Base-by-base conservation (phyloP, 2,329 filamentous ascomycete species). In the Beauveria sp. region DNA sequence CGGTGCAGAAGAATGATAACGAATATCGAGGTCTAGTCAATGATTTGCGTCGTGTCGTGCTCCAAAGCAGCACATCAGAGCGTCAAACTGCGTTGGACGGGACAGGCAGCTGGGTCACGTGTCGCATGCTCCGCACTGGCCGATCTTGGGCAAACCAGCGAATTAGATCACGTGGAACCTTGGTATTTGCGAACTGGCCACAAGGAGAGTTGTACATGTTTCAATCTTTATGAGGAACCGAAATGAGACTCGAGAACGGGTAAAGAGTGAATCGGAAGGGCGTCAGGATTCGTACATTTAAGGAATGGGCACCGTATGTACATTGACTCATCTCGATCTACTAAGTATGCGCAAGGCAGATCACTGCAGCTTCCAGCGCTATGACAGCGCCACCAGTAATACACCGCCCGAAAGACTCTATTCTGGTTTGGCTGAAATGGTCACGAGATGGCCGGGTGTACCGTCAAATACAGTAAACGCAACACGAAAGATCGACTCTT, bases 71-170 rank as follows among this genome's bases (percentile, higher is more conserved):
- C 38, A 43, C 40, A 34, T 26, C 24, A 45, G 16, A 46, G 59
- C 45, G 52, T 61, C 47, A 51, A 62, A 62, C 45, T 62, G 60
- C 53, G 53, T 52, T 61, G 60, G 53, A 57, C 51, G 54, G 38
- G 18, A 26, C 30, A 26, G 53, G 34, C 46, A 63, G 62, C 40
- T 47, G 46, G 20, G 58, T 67, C 66, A 67, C 66, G 66, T 67
- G 66, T 10, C 40, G 3, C 3, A 12, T 50, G 53, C 60, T 58
- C 53, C 60, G 47, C 54, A 62, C 38, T 42, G 46, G 45, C 52
- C 51, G 45, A 56, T 55, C 34, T 42, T 60, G 58, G 58, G 26
- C 45, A 47, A 40, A 16, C 42, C 47, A 34, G 38, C 47, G 16
- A 53, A 45, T 53, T 38, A 55, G 16, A 43, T 61, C 59, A 56